Base-by-base conservation (phyloP, 257 asterid species). In the Scutellaria galericulata region DNA sequence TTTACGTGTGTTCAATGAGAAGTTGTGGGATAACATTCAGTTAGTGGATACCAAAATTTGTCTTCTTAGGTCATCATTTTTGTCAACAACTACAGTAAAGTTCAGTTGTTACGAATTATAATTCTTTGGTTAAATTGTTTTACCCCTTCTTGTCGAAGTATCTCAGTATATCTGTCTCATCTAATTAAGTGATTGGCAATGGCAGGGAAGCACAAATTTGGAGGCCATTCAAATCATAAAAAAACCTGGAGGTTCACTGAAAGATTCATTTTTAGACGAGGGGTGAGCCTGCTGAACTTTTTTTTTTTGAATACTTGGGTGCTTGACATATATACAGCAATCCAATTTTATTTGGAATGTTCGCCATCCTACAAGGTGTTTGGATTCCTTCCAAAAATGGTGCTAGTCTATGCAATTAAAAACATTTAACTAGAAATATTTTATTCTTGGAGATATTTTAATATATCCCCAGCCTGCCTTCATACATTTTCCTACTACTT, bases 221-320 rank as follows among this genome's bases (percentile, higher is more conserved):
- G 98, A 88, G 85, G 44, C 98, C 75, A 93, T 93, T 70, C 98
- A 90, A 79, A 90, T 93, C 75, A 93, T 93, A 56, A 93, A 89
- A 90, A 93, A 90, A 74, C 90, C 98, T 65, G 98, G 97, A 68
- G 98, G 98, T 61, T 85, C 95, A 20, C 67, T 93, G 74, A 93
- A 63, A 77, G 98, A 93, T 47, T 93, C 98, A 55, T 93, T 90
- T 83, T 79, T 93, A 54, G 98, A 90, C 56, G 96, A 93, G 80
- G 97, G 97, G 96, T 89, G 72, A 62, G 90, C 58, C 65, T 8
- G 11, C 56, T 55, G 11, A 37, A 64, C 64, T 11, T 14, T 27
- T 40, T 3, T 24, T 24, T 24, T 24, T 24, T 24, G 9, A 10
- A 24, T 59, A 54, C 50, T 41, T 45, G 48, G 47, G 13, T 64